phyloP scores from a whole-genome alignment of 495 filamentous ascomycete genomes.

The Xylaria nigripes region DNA sequence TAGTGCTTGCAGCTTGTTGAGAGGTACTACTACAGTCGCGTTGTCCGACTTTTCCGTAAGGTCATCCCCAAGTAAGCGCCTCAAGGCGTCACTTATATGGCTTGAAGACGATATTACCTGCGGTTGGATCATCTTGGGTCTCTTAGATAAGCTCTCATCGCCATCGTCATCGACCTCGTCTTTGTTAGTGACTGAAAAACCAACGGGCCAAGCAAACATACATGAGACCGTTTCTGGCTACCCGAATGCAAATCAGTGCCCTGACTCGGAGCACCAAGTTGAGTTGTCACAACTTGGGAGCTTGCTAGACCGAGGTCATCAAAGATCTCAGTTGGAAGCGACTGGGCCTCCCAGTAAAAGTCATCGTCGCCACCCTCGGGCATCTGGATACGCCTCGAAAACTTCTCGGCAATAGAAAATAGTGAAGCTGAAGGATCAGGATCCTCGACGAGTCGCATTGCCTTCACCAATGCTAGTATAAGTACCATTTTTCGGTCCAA shows the following conservation, averaged over 20 bases:
- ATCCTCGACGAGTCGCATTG: constrained; percentile 26
- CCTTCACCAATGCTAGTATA: constrained; percentile 23
- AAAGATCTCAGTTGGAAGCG: constrained; percentile 30
- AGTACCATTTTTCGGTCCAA: constrained; percentile 36
- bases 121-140: constrained; percentile 21
- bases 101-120: constrained; percentile 15
- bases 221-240: constrained; percentile 31
- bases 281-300: constrained; percentile 8
- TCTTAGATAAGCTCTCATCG: constrained; percentile 18
- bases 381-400: constrained; percentile 28
- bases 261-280: constrained; percentile 3
- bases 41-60: constrained; percentile 5
- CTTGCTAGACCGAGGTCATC: constrained; percentile 22
- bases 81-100: constrained; percentile 19
- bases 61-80: constrained; percentile 16
- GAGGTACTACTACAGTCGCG: constrained; percentile 18
- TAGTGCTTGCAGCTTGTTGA: constrained; percentile 31
- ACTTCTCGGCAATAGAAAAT: constrained; percentile 27
- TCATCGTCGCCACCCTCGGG: constrained; percentile 22
- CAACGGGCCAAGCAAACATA: constrained; percentile 17
- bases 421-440: constrained; percentile 18
- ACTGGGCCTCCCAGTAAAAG: constrained; percentile 27
- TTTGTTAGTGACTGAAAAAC: constrained; percentile 6
- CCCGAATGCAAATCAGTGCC: constrained; percentile 7
- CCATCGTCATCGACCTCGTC: constrained; percentile 21